Percentiles rank a stretch among this genome's conserved stretches.
Conservation (phyloP, 148 eudicot genomes). For the Hydrangea macrophylla region DNA sequence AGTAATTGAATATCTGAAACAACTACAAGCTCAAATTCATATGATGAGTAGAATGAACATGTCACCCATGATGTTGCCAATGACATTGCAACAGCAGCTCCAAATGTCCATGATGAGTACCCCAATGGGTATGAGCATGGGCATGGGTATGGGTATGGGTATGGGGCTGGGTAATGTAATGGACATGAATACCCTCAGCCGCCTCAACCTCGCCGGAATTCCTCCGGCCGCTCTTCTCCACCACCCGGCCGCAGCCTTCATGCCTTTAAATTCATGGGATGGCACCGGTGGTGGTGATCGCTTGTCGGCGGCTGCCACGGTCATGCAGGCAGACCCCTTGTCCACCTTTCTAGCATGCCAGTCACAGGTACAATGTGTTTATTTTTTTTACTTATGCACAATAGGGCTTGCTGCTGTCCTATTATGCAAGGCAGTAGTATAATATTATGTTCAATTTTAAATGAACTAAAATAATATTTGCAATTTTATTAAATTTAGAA, state of each 20-base stretch:
- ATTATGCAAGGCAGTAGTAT: too few relatives aligned
- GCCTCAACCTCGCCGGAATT: conserved; percentile 35
- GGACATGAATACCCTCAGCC: conserved; percentile 44
- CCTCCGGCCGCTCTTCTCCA: conserved; percentile 25
- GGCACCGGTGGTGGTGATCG: conserved; percentile 28
- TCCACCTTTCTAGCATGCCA: conserved; percentile 56
- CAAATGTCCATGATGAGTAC: conserved; percentile 85
- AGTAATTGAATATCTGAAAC: conserved; percentile 75
- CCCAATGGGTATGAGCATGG: conserved; percentile 41
- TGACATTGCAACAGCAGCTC: conserved; percentile 67
- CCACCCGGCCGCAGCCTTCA: conserved; percentile 37
- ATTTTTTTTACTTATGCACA: too few relatives aligned
- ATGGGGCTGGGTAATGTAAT: conserved; percentile 34
- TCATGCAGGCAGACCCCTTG: conserved; percentile 45
- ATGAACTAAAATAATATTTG: too few relatives aligned
- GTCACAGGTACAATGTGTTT: conserved; percentile 60
- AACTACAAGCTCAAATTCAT: conserved; percentile 68
- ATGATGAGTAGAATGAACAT: conserved; percentile 63
- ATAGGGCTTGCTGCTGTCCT: too few relatives aligned
- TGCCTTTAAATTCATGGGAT: conserved; percentile 49
- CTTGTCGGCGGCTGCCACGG: conserved; percentile 11
- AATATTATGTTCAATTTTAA: too few relatives aligned
- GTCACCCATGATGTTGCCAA: conserved; percentile 67
- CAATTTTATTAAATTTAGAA: too few relatives aligned
- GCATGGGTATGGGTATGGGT: conserved; percentile 55